phyloP scores from a whole-genome alignment of 306 rosid genomes.

The Leucaena leucocephala region DNA sequence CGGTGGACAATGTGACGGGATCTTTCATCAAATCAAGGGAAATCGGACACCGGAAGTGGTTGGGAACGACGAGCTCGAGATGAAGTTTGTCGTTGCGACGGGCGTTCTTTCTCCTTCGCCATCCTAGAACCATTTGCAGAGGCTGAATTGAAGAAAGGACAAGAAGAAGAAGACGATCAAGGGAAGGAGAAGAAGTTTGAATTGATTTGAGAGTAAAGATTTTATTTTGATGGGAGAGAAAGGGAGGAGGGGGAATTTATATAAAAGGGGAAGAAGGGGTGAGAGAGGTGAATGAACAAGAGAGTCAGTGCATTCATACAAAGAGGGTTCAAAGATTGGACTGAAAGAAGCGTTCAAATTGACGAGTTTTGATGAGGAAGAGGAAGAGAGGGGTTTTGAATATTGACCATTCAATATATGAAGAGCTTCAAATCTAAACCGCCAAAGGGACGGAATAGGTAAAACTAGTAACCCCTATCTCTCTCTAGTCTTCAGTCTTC shows the following conservation, averaged over 20 bases:
- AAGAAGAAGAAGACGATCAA: background rate
- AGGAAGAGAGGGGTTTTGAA: constrained; percentile 48
- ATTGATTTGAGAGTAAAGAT: constrained; percentile 22
- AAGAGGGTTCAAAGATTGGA: constrained; percentile 53
- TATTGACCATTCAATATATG: constrained; percentile 70
- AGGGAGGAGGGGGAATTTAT: background rate
- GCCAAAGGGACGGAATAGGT: constrained; percentile 60
- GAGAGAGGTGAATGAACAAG: background rate
- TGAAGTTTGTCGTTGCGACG: constrained; percentile 28
- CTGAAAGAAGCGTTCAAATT: constrained; percentile 49
- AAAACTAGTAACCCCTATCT: constrained; percentile 26
- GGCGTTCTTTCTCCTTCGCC: constrained; percentile 49
- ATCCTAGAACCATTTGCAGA: constrained; percentile 58
- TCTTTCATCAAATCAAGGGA: constrained; percentile 78
- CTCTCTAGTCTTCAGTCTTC: background rate
- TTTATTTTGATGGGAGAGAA: background rate
- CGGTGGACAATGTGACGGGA: constrained; percentile 78
- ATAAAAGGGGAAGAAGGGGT: background rate
- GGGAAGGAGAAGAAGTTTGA: background rate
- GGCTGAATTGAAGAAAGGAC: background rate
- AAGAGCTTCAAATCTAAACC: constrained; percentile 38
- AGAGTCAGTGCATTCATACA: constrained; percentile 37
- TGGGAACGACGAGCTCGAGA: constrained; percentile 55
- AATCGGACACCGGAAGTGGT: constrained; percentile 70
- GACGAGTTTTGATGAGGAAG: constrained; percentile 4